Evolutionary conservation across 352 stramenopile species (phyloP), one percentile per base, ranked within the genome.

Genomic region (Elongisporangium prolatum): DNA sequence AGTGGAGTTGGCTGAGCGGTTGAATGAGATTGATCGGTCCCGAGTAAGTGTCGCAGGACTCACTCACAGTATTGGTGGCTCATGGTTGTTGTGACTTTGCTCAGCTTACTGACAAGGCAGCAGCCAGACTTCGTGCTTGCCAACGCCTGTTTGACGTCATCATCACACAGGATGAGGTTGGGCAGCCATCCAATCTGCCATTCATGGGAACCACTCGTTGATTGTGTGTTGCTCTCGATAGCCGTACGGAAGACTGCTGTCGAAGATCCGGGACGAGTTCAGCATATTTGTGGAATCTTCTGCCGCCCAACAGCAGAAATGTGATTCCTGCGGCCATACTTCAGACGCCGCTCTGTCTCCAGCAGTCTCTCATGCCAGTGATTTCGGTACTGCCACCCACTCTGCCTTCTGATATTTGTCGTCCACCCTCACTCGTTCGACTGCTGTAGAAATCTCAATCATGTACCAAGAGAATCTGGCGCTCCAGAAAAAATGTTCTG

Each of bases 21-120:
- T 91, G 21, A 81, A 87, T 52, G 79, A 87, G 40, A 85, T 91
- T 50, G 79, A 87, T 13, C 67, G 75, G 11, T 85, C 74, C 50
- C 86, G 85, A 48, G 80, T 88, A 56, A 17, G 63, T 54, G 48
- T 38, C 49, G 37, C 11, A 48, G n/a, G n/a, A n/a, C n/a, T n/a
- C n/a, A n/a, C n/a, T n/a, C n/a, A n/a, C n/a, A n/a, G n/a, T n/a
- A n/a, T n/a, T n/a, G n/a, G n/a, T n/a, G n/a, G n/a, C n/a, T n/a
- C n/a, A n/a, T n/a, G n/a, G n/a, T n/a, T 47, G 8, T 11, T 40
- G 21, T 52, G 24, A 25, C 24, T 38, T 48, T 21, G 37, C 57
- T 34, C 50, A 89, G 79, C 50, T 87, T n/a, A 75, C 64, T n/a
- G 77, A 85, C 60, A 85, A 85, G 56, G 63, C 68, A 0, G 59